Evolutionary conservation across 257 asterid genomes (phyloP).

Genomic region (Oldenlandia corymbosa): DNA sequence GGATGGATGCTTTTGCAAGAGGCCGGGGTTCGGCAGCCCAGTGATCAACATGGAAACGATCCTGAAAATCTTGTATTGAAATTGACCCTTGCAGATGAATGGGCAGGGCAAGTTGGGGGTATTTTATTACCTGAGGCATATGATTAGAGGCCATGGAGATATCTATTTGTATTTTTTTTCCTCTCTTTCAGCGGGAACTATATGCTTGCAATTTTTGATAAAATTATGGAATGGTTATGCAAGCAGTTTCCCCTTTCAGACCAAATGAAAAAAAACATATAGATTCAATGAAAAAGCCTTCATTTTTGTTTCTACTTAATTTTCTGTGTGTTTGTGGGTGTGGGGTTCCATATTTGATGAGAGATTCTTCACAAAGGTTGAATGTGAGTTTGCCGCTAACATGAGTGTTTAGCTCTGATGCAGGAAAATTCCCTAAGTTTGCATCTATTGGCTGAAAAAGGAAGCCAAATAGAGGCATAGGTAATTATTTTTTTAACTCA

Average conservation of each 20-base stretch:
- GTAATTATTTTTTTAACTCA: no score
- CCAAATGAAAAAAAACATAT: not conserved
- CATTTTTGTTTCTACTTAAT: not conserved
- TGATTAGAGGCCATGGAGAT: constrained; percentile 13
- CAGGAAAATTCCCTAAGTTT: not conserved
- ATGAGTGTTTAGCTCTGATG: not conserved
- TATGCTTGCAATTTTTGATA: constrained; percentile 26
- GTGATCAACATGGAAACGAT: not conserved
- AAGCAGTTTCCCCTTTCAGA: constrained; percentile 17
- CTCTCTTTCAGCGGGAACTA: constrained; percentile 17
- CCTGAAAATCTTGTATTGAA: not conserved
- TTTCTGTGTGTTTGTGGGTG: not conserved
- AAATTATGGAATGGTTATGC: constrained; percentile 17
- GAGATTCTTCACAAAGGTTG: not conserved
- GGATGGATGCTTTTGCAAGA: constrained; percentile 7
- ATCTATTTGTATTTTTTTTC: constrained; percentile 10
- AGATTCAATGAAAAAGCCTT: constrained; percentile 1
- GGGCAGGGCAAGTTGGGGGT: not conserved
- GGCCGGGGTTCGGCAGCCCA: constrained; percentile 2
- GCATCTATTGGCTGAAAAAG: not conserved
- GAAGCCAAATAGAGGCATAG: no score
- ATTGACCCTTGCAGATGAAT: not conserved
- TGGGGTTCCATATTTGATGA: not conserved
- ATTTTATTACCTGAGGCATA: not conserved
- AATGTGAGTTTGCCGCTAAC: not conserved